Evolutionary conservation across 495 filamentous ascomycete genomes (phyloP).

Genomic region (Xylaria intraflava): DNA sequence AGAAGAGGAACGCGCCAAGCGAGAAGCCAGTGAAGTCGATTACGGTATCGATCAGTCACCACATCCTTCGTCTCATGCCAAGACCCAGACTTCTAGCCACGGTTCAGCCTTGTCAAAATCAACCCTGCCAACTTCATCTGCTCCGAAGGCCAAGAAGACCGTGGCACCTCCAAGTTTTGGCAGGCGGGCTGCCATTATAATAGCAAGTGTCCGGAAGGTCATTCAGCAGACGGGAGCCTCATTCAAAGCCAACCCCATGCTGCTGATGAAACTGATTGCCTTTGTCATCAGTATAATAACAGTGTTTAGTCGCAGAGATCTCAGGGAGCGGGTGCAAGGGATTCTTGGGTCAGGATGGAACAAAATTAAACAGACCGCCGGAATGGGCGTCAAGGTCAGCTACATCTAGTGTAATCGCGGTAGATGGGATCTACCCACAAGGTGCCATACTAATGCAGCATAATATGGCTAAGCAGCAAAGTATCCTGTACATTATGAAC

Average conservation of each 20-base stretch:
- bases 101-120: constrained; percentile 20
- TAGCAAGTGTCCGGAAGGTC: constrained; percentile 52
- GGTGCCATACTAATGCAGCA: neutral
- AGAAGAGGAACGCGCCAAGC: constrained; percentile 39
- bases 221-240: constrained; percentile 55
- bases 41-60: constrained; percentile 46
- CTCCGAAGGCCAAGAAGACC: constrained; percentile 27
- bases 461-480: neutral
- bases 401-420: constrained; percentile 61
- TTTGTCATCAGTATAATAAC: constrained; percentile 78
- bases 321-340: constrained; percentile 66
- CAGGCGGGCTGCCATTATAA: constrained; percentile 41
- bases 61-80: constrained; percentile 42
- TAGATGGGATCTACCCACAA: neutral
- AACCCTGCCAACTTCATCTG: constrained; percentile 15
- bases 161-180: constrained; percentile 36
- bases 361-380: constrained; percentile 77
- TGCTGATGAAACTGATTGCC: constrained; percentile 65
- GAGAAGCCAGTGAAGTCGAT: constrained; percentile 37
- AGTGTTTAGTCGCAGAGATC: constrained; percentile 64
- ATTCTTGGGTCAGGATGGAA: constrained; percentile 67
- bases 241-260: constrained; percentile 64
- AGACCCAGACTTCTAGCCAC: constrained; percentile 42
- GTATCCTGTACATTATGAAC: constrained; percentile 13
- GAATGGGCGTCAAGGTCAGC: constrained; percentile 96